phyloP scores from a whole-genome alignment of 495 filamentous ascomycete genomes.

The Talaromyces adpressus region DNA sequence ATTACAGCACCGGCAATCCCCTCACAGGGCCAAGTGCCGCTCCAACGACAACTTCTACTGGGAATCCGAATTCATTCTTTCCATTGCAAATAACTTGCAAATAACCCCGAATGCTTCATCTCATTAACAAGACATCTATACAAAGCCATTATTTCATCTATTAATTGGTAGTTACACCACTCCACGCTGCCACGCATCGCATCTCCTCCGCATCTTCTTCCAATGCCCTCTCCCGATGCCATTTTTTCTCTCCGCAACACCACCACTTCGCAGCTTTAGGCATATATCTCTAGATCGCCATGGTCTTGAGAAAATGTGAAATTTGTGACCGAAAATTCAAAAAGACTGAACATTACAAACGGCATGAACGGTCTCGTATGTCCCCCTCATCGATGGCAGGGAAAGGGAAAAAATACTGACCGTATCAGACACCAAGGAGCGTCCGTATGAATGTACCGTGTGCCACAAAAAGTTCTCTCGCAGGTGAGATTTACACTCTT shows the following conservation, averaged over 20 bases:
- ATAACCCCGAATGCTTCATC: neutral
- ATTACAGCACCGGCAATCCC: neutral
- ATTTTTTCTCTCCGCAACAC: constrained; percentile 9
- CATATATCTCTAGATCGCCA: constrained; percentile 17
- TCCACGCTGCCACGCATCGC: neutral
- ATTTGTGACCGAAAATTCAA: constrained; percentile 47
- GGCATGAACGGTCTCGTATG: constrained; percentile 49
- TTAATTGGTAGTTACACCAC: neutral
- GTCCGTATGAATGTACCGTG: constrained; percentile 45
- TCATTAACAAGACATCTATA: neutral
- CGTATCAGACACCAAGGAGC: constrained; percentile 43
- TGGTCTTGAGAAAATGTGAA: constrained; percentile 44
- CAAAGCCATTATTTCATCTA: neutral
- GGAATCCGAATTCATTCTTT: neutral
- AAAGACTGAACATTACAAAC: constrained; percentile 50
- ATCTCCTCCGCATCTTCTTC: constrained; percentile 12
- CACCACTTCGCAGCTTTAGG: constrained; percentile 10
- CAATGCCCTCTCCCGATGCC: constrained; percentile 14
- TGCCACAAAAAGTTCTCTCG: constrained; percentile 47
- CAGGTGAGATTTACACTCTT: constrained; percentile 27
- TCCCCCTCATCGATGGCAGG: neutral
- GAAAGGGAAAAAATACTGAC: neutral
- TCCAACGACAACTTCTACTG: neutral
- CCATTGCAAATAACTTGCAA: neutral
- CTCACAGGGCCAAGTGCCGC: neutral